Evolutionary conservation across 768 basidiomycete genomes (phyloP), one percentile per base, ranked within the genome.

Genomic region (Panus rudis): DNA sequence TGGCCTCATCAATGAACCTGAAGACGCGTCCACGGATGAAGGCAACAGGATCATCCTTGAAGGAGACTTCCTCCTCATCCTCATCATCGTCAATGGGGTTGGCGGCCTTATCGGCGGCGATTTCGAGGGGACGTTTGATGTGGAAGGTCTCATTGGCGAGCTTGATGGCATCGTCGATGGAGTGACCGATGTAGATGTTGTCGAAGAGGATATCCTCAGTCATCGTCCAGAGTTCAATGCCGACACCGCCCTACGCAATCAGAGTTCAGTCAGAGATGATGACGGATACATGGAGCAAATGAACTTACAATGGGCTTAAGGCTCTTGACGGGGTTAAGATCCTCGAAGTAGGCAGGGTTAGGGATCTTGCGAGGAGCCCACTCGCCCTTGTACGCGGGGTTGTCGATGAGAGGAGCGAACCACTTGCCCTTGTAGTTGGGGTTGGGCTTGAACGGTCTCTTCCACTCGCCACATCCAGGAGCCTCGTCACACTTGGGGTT

Each of bases 141-240:
- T 80, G 78, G 67, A 87, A 99, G n/a, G 92, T 89, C 67, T 93
- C 90, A 13, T 70, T 66, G 43, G 92, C 90, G 52, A 99, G 66
- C 10, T 69, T 65, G 63, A 86, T 80, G 49, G 96, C 96, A 47
- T 94, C 91, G 28, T 79, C 78, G 45, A 79, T 60, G 16, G 92
- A 93, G 72, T 92, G 84, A 46, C 92, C 92, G 46, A 99, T 65
- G 70, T 92, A 98, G 59, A 99, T 79, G 71, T 91, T 92, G 67
- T 89, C 81, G 62, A 92, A 93, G 53, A 92, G 74, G 54, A 92
- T 92, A 59, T 89, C 84, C 65, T 88, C 88, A 32, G 93, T 94
- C 96, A 98, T 99, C 35, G 94, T 94, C 96, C 96, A 99, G 55
- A 98, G 81, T 67, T 99, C 96, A 52, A 98, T 93, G 58, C 93